Conservation (phyloP, 2,329 filamentous ascomycete genomes). For the Talaromyces sp. region DNA sequence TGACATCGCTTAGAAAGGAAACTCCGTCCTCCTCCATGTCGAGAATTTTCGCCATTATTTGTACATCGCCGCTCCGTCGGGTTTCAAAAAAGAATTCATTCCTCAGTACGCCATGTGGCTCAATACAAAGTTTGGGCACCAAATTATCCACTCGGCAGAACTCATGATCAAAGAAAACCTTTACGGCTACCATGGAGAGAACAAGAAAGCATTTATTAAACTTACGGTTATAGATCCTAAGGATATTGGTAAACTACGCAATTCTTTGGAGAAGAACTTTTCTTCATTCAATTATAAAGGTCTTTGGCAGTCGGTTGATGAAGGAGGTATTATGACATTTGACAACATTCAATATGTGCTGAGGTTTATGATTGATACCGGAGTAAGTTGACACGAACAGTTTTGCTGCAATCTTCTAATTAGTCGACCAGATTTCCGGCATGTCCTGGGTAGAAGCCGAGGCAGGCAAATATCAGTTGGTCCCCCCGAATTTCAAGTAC, state of each 20-base stretch:
- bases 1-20: constrained; percentile 48
- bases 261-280: constrained; percentile 62
- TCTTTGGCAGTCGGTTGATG: constrained; percentile 68
- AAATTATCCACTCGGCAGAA: constrained; percentile 71
- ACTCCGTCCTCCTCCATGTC: constrained; percentile 92
- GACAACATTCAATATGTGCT: constrained; percentile 94
- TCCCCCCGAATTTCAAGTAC: constrained; percentile 61
- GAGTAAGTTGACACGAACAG: constrained; percentile 44
- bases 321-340: constrained; percentile 72
- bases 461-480: constrained; percentile 63
- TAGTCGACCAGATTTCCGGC: constrained; percentile 60
- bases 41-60: constrained; percentile 95
- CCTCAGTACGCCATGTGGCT: constrained; percentile 72
- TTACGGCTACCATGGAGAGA: constrained; percentile 89
- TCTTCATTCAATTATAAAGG: constrained; percentile 77
- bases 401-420: constrained; percentile 3
- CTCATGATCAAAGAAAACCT: constrained; percentile 85
- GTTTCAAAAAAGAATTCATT: constrained; percentile 74
- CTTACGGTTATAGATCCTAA: constrained; percentile 89
- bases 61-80: constrained; percentile 80
- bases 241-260: constrained; percentile 69
- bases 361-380: constrained; percentile 96
- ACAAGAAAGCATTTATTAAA: constrained; percentile 85
- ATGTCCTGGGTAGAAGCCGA: constrained; percentile 97
- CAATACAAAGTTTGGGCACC: constrained; percentile 68